These are phyloP conservation scores for Phanerochaete sordida DNA, from an alignment of 768 basidiomycete species.

Conservation along the genomic window DNA sequence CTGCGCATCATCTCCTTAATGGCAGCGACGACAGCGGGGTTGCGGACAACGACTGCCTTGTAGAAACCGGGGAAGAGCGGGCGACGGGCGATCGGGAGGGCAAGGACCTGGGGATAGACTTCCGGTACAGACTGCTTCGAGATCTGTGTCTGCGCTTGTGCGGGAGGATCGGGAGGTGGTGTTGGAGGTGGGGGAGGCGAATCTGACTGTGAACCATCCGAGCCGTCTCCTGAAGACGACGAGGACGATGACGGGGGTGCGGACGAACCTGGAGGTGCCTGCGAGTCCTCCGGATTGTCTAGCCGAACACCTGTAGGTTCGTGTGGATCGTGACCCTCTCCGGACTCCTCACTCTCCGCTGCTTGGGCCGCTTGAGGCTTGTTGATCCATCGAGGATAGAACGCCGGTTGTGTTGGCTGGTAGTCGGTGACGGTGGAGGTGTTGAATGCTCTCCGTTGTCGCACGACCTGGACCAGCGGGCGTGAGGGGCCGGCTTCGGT, in stretches of 20 bases:
- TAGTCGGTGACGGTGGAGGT: slow-evolving; percentile 24
- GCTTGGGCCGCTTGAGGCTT: slow-evolving; percentile 13
- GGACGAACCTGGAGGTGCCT: slow-evolving; percentile 30
- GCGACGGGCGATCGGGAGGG: slow-evolving; percentile 90
- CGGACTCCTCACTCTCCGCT: slow-evolving; percentile 5
- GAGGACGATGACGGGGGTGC: slow-evolving; percentile 38
- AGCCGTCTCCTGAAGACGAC: slow-evolving; percentile 35
- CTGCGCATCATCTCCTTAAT: slow-evolving; percentile 97
- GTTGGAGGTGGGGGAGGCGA: slow-evolving; percentile 34
- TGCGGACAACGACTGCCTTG: slow-evolving; percentile 92
- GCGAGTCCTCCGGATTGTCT: slow-evolving; percentile 23
- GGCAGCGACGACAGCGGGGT: slow-evolving; percentile 87
- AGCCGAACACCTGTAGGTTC: slow-evolving; percentile 14
- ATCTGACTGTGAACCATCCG: slow-evolving; percentile 28
- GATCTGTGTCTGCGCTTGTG: slow-evolving; percentile 49
- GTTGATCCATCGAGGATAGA: slow-evolving; percentile 33
- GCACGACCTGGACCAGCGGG: slow-evolving; percentile 5
- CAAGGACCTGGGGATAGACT: slow-evolving; percentile 89
- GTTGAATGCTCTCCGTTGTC: slow-evolving; percentile 21
- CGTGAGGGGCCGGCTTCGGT: slow-evolving; percentile 23
- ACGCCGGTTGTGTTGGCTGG: slow-evolving; percentile 17
- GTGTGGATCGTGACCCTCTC: slow-evolving; percentile 15
- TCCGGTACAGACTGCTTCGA: slow-evolving; percentile 88
- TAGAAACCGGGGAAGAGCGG: slow-evolving; percentile 98
- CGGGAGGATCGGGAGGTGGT: slow-evolving; percentile 34